Base-by-base conservation (phyloP, 176 grass and related monocot species). In the Aegilops sharonensis region DNA sequence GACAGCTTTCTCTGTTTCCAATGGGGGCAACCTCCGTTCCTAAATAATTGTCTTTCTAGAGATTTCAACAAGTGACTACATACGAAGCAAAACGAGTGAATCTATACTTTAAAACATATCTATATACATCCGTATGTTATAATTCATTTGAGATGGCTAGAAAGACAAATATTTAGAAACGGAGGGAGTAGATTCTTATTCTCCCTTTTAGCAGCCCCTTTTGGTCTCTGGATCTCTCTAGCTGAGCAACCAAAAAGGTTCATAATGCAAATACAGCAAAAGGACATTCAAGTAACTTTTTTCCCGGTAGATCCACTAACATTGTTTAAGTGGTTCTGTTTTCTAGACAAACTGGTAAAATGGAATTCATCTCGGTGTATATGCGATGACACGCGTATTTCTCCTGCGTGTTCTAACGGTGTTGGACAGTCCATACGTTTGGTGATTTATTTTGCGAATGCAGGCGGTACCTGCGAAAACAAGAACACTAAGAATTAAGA, bases 171-270 rank as follows among this genome's bases (percentile, higher is more conserved):
- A 25, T 25, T 25, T 25, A 25, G 25, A 25, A 25, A 25, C 25
- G 25, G 25, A 25, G 25, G 25, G 25, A 25, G 25, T 64, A 77
- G 89, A 88, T 91, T 91, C 78, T 85, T 61, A 54, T 68, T 61
- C 59, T 8, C 43, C 43, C 65, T 56, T 84, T 90, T 54, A 24
- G 85, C 45, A 57, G 2, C 40, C 40, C 0, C 21, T 85, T 59
- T 68, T 59, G 14, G 64, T 24, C 60, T 77, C 61, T 5, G 5
- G 27, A 23, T 65, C 40, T 57, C 27, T 79, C 20, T 20, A 37
- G 10, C 61, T 81, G 23, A 65, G 11, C 65, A 83, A 73, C 43
- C 40, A 23, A n/a, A n/a, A 24, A 27, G 69, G 69, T 65, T 70
- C 18, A 70, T 18, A 39, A 52, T n/a, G 81, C 54, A 30, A 39